Evolutionary conservation across 495 filamentous ascomycete species (phyloP).

Genomic region (Hyphodiscus hymeniophilus): DNA sequence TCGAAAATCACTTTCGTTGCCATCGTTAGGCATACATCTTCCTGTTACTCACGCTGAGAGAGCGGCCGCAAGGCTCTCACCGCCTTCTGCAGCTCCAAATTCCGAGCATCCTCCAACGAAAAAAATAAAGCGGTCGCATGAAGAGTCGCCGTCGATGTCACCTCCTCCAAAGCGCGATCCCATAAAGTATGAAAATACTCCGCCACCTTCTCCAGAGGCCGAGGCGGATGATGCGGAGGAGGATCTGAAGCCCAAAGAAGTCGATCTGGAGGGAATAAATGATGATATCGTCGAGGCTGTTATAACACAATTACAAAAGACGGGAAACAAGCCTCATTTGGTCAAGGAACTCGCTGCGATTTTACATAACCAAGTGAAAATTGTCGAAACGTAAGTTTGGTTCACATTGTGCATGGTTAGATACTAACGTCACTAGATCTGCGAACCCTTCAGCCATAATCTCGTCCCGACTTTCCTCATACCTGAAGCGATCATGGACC

Average conservation of each 20-base stretch:
- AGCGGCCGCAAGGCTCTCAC: constrained; percentile 42
- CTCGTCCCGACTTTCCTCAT: constrained; percentile 81
- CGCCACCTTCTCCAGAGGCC: constrained; percentile 69
- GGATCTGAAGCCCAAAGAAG: constrained; percentile 37
- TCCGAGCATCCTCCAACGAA: constrained; percentile 61
- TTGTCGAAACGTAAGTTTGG: constrained; percentile 77
- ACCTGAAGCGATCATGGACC: constrained; percentile 84
- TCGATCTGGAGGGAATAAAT: constrained; percentile 83
- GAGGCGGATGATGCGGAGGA: constrained; percentile 17
- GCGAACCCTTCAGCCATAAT: constrained; percentile 93
- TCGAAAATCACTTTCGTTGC: constrained; percentile 90
- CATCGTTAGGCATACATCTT: constrained; percentile 86
- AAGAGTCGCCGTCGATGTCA: constrained; percentile 44
- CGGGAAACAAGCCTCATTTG: constrained; percentile 85
- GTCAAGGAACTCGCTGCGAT: constrained; percentile 89
- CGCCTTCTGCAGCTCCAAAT: constrained; percentile 48
- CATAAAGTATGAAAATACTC: constrained; percentile 62
- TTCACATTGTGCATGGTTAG: constrained; percentile 4
- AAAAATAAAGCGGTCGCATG: constrained; percentile 79
- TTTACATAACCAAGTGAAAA: constrained; percentile 64
- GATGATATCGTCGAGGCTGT: constrained; percentile 93
- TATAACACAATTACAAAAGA: constrained; percentile 83
- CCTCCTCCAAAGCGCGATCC: constrained; percentile 36
- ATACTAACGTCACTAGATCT: constrained; percentile 54
- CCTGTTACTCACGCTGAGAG: constrained; percentile 63